A percentile compares a stretch with the other conserved stretches of the same genome.
Conservation (phyloP, 2,329 filamentous ascomycete species). For the Xylaria sp. region DNA sequence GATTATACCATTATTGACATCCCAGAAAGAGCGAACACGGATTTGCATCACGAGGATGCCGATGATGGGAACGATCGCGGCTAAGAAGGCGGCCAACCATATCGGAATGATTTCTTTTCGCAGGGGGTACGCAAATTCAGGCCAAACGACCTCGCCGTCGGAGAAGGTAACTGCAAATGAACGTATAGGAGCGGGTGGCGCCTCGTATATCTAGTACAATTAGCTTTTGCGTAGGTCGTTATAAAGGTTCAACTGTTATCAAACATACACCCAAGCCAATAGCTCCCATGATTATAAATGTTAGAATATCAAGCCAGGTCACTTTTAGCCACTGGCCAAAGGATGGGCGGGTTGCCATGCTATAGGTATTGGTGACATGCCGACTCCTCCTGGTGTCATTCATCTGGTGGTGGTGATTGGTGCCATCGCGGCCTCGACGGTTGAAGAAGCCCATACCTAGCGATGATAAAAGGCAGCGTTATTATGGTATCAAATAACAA, state of each 20-base stretch:
- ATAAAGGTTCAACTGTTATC: not conserved
- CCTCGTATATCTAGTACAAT: constrained; percentile 66
- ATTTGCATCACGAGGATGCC: constrained; percentile 75
- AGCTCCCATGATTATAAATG: constrained; percentile 73
- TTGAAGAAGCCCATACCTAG: constrained; percentile 45
- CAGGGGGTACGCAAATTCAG: constrained; percentile 76
- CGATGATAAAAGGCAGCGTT: not conserved
- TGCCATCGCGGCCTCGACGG: constrained; percentile 37
- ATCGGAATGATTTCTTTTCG: constrained; percentile 78
- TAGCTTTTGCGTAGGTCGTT: not conserved
- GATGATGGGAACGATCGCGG: constrained; percentile 71
- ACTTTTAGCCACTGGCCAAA: constrained; percentile 78
- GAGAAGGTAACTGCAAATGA: constrained; percentile 75
- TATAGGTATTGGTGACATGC: constrained; percentile 46
- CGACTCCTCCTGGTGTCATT: constrained; percentile 21
- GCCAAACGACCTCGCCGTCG: constrained; percentile 75
- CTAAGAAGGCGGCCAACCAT: constrained; percentile 75
- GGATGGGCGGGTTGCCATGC: constrained; percentile 64
- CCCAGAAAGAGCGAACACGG: constrained; percentile 75
- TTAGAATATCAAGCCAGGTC: constrained; percentile 74
- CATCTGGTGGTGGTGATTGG: constrained; percentile 16
- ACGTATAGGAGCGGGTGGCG: constrained; percentile 73
- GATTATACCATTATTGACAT: constrained; percentile 76
- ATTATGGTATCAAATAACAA: constrained; percentile 2
- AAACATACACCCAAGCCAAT: constrained; percentile 72